Evolutionary conservation across 2,329 filamentous ascomycete species (phyloP).

Genomic region (Chrysoporthe deuterocubensis): DNA sequence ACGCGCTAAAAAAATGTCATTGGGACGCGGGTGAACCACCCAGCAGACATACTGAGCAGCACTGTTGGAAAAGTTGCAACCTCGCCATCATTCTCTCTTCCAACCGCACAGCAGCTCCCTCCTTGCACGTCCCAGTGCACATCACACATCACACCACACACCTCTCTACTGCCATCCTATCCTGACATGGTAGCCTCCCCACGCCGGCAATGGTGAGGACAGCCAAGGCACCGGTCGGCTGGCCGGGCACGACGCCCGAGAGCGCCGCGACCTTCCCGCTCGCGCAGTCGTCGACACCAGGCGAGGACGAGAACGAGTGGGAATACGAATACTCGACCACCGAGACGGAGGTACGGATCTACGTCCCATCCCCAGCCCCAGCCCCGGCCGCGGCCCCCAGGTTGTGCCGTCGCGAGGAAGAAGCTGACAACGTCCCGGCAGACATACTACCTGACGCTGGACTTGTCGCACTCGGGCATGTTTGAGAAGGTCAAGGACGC

Average conservation of each 20-base stretch:
- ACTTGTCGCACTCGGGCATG: slow-evolving; percentile 65
- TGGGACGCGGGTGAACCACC: neutral
- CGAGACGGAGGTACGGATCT: slow-evolving; percentile 58
- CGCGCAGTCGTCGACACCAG: slow-evolving; percentile 15
- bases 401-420: neutral
- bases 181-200: neutral
- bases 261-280: slow-evolving; percentile 22
- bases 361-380: too few relatives aligned
- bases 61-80: too few relatives aligned
- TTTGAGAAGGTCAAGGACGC: slow-evolving; percentile 47
- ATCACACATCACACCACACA: neutral
- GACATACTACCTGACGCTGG: slow-evolving; percentile 68
- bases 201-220: slow-evolving; percentile 21
- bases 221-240: slow-evolving; percentile 30
- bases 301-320: slow-evolving; percentile 62
- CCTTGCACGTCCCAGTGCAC: neutral
- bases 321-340: slow-evolving; percentile 70
- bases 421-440: slow-evolving; percentile 36
- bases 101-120: neutral
- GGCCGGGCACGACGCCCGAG: slow-evolving; percentile 18
- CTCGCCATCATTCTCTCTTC: too few relatives aligned
- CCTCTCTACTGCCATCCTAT: neutral
- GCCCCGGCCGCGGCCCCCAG: neutral
- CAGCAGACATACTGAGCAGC: too few relatives aligned
- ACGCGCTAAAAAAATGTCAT: neutral